Percentiles rank a stretch among this genome's conserved stretches.
Conservation (phyloP, 2,329 filamentous ascomycete species). For the Penicillium sp. region DNA sequence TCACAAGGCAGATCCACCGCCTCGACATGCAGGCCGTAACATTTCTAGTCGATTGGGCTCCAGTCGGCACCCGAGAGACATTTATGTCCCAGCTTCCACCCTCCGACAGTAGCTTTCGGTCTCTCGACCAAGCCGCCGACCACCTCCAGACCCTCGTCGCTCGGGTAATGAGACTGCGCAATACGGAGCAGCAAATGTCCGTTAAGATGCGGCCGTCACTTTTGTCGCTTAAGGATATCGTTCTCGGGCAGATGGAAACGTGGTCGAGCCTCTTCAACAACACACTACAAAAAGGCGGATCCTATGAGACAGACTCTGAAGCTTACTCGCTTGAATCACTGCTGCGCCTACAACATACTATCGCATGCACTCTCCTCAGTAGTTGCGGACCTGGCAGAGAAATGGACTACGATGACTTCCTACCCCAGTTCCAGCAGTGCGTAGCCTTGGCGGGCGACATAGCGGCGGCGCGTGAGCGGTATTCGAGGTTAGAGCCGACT, state of each 20-base stretch:
- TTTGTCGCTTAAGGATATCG: slow-evolving; percentile 1
- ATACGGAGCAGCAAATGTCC: slow-evolving; percentile 18
- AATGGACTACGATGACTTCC: slow-evolving; percentile 13
- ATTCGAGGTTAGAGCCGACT: slow-evolving; percentile 20
- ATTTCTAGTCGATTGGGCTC: slow-evolving; percentile 28
- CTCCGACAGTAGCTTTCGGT: slow-evolving; percentile 18
- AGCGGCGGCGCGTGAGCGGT: slow-evolving; percentile 6
- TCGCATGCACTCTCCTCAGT: slow-evolving; percentile 22
- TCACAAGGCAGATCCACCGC: slow-evolving; percentile 31
- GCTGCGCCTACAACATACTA: slow-evolving; percentile 28
- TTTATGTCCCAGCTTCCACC: slow-evolving; percentile 1
- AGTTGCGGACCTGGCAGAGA: slow-evolving; percentile 17
- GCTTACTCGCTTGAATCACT: slow-evolving; percentile 19
- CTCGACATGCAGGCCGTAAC: slow-evolving; percentile 31
- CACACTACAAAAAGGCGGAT: not conserved
- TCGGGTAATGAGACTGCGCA: slow-evolving; percentile 25
- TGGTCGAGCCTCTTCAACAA: slow-evolving; percentile 9
- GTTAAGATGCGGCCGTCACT: slow-evolving; percentile 1
- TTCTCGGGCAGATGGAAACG: slow-evolving; percentile 5
- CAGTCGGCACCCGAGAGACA: slow-evolving; percentile 21
- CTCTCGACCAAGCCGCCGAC: slow-evolving; percentile 29
- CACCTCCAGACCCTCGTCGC: slow-evolving; percentile 26
- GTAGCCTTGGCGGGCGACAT: slow-evolving; percentile 8
- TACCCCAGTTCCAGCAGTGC: slow-evolving; percentile 13
- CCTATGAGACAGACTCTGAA: slow-evolving; percentile 6